Evolutionary conservation across 306 rosid species (phyloP).

Genomic region (Morella rubra): DNA sequence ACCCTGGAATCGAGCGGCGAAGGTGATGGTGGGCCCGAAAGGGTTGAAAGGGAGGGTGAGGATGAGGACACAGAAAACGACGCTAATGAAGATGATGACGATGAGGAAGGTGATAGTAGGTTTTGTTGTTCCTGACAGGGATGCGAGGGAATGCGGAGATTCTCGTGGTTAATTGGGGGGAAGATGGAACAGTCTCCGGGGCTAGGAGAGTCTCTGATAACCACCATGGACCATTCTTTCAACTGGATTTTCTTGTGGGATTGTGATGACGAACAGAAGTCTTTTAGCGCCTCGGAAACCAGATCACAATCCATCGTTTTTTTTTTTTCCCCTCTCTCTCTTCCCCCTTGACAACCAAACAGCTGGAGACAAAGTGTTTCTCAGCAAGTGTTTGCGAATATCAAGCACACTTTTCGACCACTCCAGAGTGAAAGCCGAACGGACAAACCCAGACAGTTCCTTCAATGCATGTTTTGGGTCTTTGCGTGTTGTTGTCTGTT

Average conservation of each 20-base stretch:
- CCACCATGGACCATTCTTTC: conserved; percentile 37
- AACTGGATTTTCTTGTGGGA: conserved; percentile 9
- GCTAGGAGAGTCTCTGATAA: conserved; percentile 32
- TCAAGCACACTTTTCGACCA: neutral
- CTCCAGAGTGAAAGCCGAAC: neutral
- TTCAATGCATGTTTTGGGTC: no score
- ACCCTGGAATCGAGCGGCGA: neutral
- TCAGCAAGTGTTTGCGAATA: neutral
- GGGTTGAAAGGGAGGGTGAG: neutral
- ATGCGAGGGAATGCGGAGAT: conserved; percentile 28
- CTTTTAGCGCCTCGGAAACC: neutral
- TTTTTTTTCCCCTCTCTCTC: no score
- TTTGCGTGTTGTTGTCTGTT: no score
- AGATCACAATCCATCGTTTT: neutral
- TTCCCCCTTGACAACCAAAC: neutral
- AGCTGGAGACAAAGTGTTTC: neutral
- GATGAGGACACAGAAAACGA: conserved; percentile 8
- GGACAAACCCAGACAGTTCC: no score
- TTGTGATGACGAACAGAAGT: neutral
- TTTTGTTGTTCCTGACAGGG: neutral
- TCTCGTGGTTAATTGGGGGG: conserved; percentile 55
- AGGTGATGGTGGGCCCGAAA: neutral
- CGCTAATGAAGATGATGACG: conserved; percentile 10
- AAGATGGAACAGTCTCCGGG: conserved; percentile 34
- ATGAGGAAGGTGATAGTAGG: conserved; percentile 8